Conservation (phyloP, 2,329 filamentous ascomycete species). For the Diaporthe helianthi region DNA sequence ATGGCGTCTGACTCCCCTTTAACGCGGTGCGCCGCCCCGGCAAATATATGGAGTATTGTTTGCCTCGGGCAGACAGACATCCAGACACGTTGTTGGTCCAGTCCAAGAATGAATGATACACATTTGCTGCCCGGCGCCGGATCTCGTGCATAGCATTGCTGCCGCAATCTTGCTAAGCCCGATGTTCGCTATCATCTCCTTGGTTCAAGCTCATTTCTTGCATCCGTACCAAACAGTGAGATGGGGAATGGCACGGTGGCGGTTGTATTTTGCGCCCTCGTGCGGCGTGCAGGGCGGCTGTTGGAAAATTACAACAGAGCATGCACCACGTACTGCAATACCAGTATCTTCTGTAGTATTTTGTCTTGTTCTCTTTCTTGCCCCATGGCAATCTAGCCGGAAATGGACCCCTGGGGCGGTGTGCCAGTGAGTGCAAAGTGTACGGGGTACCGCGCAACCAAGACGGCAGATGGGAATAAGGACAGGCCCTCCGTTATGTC, state of each 20-base stretch:
- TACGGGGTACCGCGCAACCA: not conserved
- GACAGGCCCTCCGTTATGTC: slow-evolving; percentile 1
- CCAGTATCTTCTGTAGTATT: not conserved
- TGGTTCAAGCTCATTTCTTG: not conserved
- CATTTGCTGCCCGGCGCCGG: not conserved
- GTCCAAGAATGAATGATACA: not conserved
- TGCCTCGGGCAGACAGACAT: slow-evolving; percentile 23
- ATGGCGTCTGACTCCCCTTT: not conserved
- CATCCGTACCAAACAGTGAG: not conserved
- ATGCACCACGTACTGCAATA: not conserved
- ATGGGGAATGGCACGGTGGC: slow-evolving; percentile 8
- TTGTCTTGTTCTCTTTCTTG: not conserved
- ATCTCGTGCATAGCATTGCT: not conserved
- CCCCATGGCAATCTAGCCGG: slow-evolving; percentile 4
- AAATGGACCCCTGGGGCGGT: slow-evolving; percentile 2
- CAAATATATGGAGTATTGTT: not conserved
- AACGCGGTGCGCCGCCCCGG: slow-evolving; percentile 9
- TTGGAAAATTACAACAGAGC: slow-evolving; percentile 3
- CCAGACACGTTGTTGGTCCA: too few species aligned
- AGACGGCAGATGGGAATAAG: slow-evolving; percentile 6
- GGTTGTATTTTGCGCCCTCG: not conserved
- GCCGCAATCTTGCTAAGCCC: not conserved
- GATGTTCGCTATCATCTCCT: not conserved
- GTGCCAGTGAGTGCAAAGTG: not conserved
- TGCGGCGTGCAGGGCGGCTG: slow-evolving; percentile 21